A percentile compares a stretch with the other conserved stretches of the same genome.
Evolutionary conservation across 106 monocot species (phyloP).

Genomic region (Acorus gramineus): DNA sequence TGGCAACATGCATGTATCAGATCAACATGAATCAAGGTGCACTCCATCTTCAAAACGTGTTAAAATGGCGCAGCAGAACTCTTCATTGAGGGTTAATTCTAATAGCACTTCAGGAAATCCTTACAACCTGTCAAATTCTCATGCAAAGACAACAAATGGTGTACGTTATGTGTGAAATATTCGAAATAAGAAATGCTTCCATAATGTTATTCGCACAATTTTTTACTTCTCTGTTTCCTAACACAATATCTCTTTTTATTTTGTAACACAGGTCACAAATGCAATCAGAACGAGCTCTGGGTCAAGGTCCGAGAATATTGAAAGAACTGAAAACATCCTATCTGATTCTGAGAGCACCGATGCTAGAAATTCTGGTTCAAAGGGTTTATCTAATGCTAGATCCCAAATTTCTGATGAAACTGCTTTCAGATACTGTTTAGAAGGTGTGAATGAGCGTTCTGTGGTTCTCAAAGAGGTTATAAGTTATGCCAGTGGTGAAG

Average conservation of each 20-base stretch:
- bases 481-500: conserved; percentile 39
- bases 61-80: conserved; percentile 25
- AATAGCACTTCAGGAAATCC: conserved; percentile 22
- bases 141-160: neutral
- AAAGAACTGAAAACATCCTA: conserved; percentile 27
- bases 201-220: too few relatives aligned
- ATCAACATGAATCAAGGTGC: conserved; percentile 15
- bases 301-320: conserved; percentile 24
- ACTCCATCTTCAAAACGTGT: conserved; percentile 21
- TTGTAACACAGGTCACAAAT: conserved; percentile 1
- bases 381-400: conserved; percentile 8
- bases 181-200: too few relatives aligned
- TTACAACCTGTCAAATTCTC: neutral
- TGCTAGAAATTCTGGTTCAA: conserved; percentile 29
- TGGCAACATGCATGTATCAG: conserved; percentile 14
- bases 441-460: conserved; percentile 48
- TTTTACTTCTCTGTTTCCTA: too few relatives aligned
- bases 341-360: conserved; percentile 85
- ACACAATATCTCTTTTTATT: too few relatives aligned
- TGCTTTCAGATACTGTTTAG: conserved; percentile 83
- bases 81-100: conserved; percentile 5
- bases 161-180: neutral
- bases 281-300: conserved; percentile 10
- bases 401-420: conserved; percentile 39
- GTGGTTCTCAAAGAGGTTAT: conserved; percentile 42